These are phyloP conservation scores for Solanum ahanhuiri DNA, from an alignment of 257 asterid genomes.

Conservation along the genomic window DNA sequence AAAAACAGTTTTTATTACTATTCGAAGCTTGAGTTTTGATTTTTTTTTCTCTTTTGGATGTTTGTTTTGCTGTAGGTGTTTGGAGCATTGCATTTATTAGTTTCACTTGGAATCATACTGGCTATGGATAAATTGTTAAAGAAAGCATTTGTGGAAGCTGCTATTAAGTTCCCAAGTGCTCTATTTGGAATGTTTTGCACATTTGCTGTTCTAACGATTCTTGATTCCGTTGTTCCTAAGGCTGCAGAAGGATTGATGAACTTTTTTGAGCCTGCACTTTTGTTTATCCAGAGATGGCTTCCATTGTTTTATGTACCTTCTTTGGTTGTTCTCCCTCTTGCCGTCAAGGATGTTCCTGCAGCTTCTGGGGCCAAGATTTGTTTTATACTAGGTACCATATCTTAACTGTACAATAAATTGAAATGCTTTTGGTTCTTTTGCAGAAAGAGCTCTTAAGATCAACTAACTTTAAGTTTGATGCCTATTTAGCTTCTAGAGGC, in stretches of 20 bases:
- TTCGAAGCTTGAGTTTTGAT: background rate
- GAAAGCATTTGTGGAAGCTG: conserved; percentile 69
- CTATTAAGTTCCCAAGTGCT: conserved; percentile 95
- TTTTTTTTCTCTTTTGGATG: background rate
- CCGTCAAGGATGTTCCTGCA: conserved; percentile 83
- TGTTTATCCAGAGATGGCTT: conserved; percentile 95
- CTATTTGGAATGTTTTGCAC: conserved; percentile 91
- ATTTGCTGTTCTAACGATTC: conserved; percentile 61
- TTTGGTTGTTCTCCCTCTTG: conserved; percentile 82
- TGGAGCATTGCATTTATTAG: conserved; percentile 62
- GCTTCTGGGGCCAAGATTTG: conserved; percentile 81
- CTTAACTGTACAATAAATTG: background rate
- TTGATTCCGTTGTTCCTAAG: conserved; percentile 63
- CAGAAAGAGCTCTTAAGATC: background rate
- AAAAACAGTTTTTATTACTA: background rate
- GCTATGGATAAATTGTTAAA: conserved; percentile 74
- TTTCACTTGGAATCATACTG: conserved; percentile 71
- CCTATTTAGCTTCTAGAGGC: background rate
- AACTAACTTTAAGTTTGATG: background rate
- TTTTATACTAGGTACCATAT: conserved; percentile 50
- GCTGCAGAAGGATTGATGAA: conserved; percentile 66
- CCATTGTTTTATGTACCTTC: conserved; percentile 96
- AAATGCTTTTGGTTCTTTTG: background rate
- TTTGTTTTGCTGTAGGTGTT: conserved; percentile 36
- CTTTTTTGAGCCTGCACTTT: conserved; percentile 93